A percentile compares a stretch with the other conserved stretches of the same genome.
These are phyloP conservation scores for Phytophthora citrophthora DNA, from an alignment of 352 stramenopile species.

Conservation along the genomic window DNA sequence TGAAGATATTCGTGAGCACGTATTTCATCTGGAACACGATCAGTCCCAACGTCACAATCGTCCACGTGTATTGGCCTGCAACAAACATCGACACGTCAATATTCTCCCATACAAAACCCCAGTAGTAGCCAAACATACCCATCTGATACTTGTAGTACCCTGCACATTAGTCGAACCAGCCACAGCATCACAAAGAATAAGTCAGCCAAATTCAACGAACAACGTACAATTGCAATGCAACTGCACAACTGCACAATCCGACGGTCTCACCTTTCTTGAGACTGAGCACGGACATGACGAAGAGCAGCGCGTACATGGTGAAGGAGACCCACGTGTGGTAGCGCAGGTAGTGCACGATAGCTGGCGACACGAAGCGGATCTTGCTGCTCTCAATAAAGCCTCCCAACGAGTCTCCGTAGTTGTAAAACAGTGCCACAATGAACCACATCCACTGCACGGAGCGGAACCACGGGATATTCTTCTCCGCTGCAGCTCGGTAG, in stretches of 20 bases:
- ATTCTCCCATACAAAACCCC: neutral
- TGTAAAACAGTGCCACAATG: slow-evolving; percentile 96
- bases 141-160: slow-evolving; percentile 96
- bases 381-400: slow-evolving; percentile 88
- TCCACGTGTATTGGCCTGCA: slow-evolving; percentile 95
- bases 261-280: slow-evolving; percentile 84
- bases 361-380: slow-evolving; percentile 77
- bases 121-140: slow-evolving; percentile 42
- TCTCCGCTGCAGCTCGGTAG: slow-evolving; percentile 94
- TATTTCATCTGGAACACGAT: slow-evolving; percentile 98
- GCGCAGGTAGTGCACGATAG: slow-evolving; percentile 88
- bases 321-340: slow-evolving; percentile 95
- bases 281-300: slow-evolving; percentile 96
- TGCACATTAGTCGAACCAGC: slow-evolving; percentile 14
- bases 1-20: slow-evolving; percentile 97
- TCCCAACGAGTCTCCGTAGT: slow-evolving; percentile 91
- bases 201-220: neutral
- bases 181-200: slow-evolving; percentile 10
- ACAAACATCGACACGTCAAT: slow-evolving; percentile 6
- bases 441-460: slow-evolving; percentile 99
- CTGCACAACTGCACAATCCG: slow-evolving; percentile 7
- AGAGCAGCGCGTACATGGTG: slow-evolving; percentile 94
- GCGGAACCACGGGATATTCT: slow-evolving; percentile 97
- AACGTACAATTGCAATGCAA: slow-evolving; percentile 9
- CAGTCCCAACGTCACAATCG: slow-evolving; percentile 93